phyloP scores from a whole-genome alignment of 257 asterid species.

The Solanum pennellii region DNA sequence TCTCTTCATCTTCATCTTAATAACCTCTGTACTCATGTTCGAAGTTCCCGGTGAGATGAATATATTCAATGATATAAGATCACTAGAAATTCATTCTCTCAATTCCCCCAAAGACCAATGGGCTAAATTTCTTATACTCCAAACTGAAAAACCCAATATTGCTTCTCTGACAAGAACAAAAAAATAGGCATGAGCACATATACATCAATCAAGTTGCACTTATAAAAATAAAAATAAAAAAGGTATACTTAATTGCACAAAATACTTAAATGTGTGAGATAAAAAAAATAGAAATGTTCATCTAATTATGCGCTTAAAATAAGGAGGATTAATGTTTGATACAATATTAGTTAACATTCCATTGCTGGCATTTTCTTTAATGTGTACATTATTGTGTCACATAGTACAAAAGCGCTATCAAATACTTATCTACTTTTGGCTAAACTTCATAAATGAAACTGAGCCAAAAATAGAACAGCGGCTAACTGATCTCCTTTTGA shows the following conservation, averaged over 20 bases:
- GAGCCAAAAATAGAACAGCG: too few species aligned
- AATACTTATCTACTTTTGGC: too few species aligned
- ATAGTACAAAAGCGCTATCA: too few species aligned
- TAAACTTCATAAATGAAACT: too few species aligned
- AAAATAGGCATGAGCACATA: background rate
- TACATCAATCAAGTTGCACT: background rate
- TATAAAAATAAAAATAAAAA: too few species aligned
- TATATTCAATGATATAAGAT: background rate
- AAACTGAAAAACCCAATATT: background rate
- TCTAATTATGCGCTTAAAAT: background rate
- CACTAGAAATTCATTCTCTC: background rate
- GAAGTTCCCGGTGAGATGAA: background rate
- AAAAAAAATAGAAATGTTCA: background rate
- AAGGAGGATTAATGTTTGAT: background rate
- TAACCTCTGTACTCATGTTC: background rate
- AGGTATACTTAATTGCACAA: background rate
- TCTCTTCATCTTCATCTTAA: slow-evolving; percentile 18
- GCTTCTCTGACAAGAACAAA: background rate
- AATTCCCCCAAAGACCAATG: background rate
- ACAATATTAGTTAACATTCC: too few species aligned
- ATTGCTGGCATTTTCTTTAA: too few species aligned
- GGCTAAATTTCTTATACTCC: background rate
- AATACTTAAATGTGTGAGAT: background rate
- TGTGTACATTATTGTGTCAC: too few species aligned
- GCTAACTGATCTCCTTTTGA: too few species aligned